A percentile compares a stretch with the other conserved stretches of the same genome.
phyloP scores from a whole-genome alignment of 805 yeast species.

The Schwanniomyces polymorphus region DNA sequence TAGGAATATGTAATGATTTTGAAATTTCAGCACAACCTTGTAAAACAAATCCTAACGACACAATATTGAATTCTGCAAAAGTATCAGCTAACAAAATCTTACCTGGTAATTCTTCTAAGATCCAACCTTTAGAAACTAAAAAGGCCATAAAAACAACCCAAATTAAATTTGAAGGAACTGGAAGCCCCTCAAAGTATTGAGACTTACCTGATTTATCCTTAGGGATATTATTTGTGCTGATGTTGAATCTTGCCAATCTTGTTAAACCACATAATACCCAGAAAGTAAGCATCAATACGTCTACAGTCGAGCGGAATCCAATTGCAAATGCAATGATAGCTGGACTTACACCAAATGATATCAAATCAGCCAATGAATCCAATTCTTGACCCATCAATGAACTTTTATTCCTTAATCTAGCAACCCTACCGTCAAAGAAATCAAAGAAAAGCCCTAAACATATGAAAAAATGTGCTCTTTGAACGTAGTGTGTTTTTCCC shows the following conservation, averaged over 20 bases:
- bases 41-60: slow-evolving; percentile 59
- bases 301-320: slow-evolving; percentile 84
- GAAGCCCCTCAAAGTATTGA: slow-evolving; percentile 92
- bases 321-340: slow-evolving; percentile 89
- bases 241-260: slow-evolving; percentile 92
- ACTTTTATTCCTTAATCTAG: slow-evolving; percentile 88
- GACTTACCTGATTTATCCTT: slow-evolving; percentile 87
- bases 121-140: slow-evolving; percentile 54
- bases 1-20: slow-evolving; percentile 88
- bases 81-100: slow-evolving; percentile 60
- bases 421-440: slow-evolving; percentile 96
- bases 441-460: slow-evolving; percentile 93
- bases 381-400: slow-evolving; percentile 96
- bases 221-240: slow-evolving; percentile 89
- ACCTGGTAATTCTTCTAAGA: slow-evolving; percentile 59
- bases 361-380: slow-evolving; percentile 92
- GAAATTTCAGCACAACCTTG: slow-evolving; percentile 93
- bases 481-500: slow-evolving; percentile 66
- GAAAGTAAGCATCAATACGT: slow-evolving; percentile 70
- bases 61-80: slow-evolving; percentile 72
- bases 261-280: slow-evolving; percentile 94
- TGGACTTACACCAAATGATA: slow-evolving; percentile 95
- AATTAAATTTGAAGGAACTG: slow-evolving; percentile 84
- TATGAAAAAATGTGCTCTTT: slow-evolving; percentile 86
- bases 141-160: slow-evolving; percentile 74